Base-by-base conservation (phyloP, 164 flowering plant species). In the Vitis rotundifolia region DNA sequence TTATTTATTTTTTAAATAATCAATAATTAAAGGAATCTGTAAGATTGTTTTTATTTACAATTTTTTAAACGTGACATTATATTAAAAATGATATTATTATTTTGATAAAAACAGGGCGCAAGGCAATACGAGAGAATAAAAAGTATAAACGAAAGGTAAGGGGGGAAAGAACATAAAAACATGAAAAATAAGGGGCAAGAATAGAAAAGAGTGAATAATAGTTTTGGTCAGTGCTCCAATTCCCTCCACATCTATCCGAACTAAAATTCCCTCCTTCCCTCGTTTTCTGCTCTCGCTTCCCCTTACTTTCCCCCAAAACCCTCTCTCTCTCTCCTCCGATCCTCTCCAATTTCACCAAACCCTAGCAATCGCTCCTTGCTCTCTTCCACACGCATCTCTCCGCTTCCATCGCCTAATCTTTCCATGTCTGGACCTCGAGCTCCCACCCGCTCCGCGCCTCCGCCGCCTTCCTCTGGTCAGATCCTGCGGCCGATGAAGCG, bases 231-330 rank as follows among this genome's bases (percentile, higher is more conserved):
- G 53, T 47, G 48, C 68, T 37, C 7, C 75, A 55, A 72, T 93
- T 93, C 98, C 98, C 98, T 93, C 98, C 98, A 91, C 86, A 85
- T 84, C 89, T 73, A 87, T 83, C 89, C 87, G 84, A 90, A 89
- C 84, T 73, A 83, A 86, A 87, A 75, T 84, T 89, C 88, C 91
- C 84, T 84, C 90, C 82, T 86, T 84, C 92, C 91, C 90, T 85
- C 90, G 86, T 87, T 84, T 84, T 79, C 84, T 83, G 73, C 88
- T 76, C 78, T 71, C 71, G 44, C 68, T 52, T 52, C 72, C 22
- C 51, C 12, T 66, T 51, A 54, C 63, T 19, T 29, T 18, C 28
- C 54, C 31, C 68, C 58, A 53, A 52, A 71, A 37, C 75, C 59
- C 68, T 61, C 77, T 66, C 72, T 71, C 68, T 49, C 75, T 26